These are phyloP conservation scores for Verticillium longisporum DNA, from an alignment of 2,329 filamentous ascomycete species.

Conservation along the genomic window DNA sequence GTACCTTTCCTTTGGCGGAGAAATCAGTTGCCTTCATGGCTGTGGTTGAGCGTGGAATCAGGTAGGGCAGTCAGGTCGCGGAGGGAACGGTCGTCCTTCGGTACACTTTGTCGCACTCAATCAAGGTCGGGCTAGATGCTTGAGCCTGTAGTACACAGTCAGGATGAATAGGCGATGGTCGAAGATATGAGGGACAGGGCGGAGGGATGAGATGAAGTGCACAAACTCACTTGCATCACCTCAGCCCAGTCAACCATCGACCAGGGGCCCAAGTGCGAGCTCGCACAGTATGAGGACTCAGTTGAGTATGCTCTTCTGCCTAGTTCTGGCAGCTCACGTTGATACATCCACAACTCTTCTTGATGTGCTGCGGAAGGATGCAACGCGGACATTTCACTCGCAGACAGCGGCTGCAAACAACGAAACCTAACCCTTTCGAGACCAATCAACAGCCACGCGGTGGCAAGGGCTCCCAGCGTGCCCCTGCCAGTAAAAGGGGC, in stretches of 20 bases:
- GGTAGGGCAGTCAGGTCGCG: too few relatives aligned
- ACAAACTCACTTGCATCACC: background rate
- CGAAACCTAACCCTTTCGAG: background rate
- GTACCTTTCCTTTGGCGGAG: slow-evolving; percentile 13
- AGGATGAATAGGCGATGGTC: background rate
- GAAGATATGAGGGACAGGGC: background rate
- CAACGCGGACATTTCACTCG: background rate
- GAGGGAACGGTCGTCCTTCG: background rate
- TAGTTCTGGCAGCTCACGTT: background rate
- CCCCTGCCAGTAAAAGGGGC: background rate
- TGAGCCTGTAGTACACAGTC: background rate
- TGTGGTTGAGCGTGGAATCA: background rate
- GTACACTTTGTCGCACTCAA: background rate
- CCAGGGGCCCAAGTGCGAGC: background rate
- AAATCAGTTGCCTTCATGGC: background rate
- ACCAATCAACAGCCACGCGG: background rate
- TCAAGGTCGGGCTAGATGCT: background rate
- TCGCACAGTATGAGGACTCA: background rate
- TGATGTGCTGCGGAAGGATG: background rate
- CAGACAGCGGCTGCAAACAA: background rate
- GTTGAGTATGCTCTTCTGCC: background rate
- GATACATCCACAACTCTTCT: background rate
- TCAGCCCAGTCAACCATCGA: background rate
- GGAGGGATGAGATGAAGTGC: background rate
- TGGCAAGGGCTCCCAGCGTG: background rate